Base-by-base conservation (phyloP, 306 rosid genomes). In the Ormosia emarginata region DNA sequence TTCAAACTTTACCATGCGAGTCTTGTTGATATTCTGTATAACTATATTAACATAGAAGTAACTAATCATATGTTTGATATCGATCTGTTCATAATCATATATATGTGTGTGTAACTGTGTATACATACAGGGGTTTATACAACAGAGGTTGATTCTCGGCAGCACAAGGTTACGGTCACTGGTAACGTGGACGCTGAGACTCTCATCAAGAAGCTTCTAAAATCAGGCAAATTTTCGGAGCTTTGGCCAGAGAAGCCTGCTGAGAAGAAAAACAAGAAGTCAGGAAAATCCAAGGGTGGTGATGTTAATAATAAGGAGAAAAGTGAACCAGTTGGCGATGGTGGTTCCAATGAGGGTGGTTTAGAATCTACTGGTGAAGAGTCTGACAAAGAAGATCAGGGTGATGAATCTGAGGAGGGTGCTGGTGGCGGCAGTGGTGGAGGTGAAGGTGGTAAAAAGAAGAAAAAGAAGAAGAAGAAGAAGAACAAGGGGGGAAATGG, bases 111-210 rank as follows among this genome's bases (percentile, higher is more conserved):
- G n/a, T n/a, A n/a, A n/a, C n/a, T n/a, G n/a, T 10, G 2, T 46
- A 72, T 56, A 8, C 8, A 64, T 53, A 30, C 58, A 95, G 99
- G 99, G 66, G 99, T 95, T 79, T 95, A 92, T 78, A 85, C 29
- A 37, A 89, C 91, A 46, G 83, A 84, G 33, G 83, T 95, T 71
- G 97, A 95, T 79, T 82, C 92, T 74, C 78, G 39, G 92, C 93
- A 80, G 86, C 98, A 95, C 79, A 95, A 92, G 87, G 99, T 95
- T 36, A 91, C 85, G 0, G 99, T 95, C 36, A 90, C 92, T 0
- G 99, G 99, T 30, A 92, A 93, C 90, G 94, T 95, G 69, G 93
- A 86, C 2, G 90, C 88, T 2, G 94, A 88, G 34, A 90, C 89
- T 76, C 90, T 95, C 10, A 81, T 95, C 15, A 93, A 88, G 91